phyloP scores from a whole-genome alignment of 441 rosid species.

The Viola pubescens region DNA sequence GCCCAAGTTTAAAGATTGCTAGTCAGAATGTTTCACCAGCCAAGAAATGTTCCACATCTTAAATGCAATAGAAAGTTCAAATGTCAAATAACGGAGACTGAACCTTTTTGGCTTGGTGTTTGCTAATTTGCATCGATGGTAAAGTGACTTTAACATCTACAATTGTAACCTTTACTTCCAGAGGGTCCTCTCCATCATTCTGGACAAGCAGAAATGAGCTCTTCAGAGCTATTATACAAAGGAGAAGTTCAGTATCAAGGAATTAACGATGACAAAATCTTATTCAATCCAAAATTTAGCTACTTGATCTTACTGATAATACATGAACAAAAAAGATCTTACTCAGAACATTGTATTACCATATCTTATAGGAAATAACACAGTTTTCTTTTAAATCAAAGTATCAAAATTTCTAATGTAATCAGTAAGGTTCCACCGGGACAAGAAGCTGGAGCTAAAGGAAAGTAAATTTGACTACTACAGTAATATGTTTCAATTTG shows the following conservation, averaged over 20 bases:
- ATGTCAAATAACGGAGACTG: background rate
- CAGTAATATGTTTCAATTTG: too few species aligned
- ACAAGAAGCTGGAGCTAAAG: too few species aligned
- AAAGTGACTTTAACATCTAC: slow-evolving; percentile 3
- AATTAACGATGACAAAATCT: too few species aligned
- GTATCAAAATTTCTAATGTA: too few species aligned
- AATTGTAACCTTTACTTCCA: slow-evolving; percentile 18
- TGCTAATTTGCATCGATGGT: slow-evolving; percentile 7
- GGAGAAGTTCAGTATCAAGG: background rate
- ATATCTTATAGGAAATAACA: too few species aligned
- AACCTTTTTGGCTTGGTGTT: slow-evolving; percentile 24
- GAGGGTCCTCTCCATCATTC: slow-evolving; percentile 26
- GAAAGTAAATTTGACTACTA: too few species aligned
- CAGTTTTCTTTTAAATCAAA: too few species aligned
- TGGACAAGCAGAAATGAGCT: slow-evolving; percentile 26
- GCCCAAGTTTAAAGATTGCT: background rate
- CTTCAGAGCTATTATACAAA: slow-evolving; percentile 23
- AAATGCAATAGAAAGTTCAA: background rate
- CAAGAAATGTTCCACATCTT: background rate
- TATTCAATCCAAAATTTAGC: background rate
- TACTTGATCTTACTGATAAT: background rate
- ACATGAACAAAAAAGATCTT: background rate
- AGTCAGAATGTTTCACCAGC: background rate
- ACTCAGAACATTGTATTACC: background rate
- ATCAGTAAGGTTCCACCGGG: too few species aligned